phyloP scores from a whole-genome alignment of 2,329 filamentous ascomycete species.

The Sphaceloma murrayae region DNA sequence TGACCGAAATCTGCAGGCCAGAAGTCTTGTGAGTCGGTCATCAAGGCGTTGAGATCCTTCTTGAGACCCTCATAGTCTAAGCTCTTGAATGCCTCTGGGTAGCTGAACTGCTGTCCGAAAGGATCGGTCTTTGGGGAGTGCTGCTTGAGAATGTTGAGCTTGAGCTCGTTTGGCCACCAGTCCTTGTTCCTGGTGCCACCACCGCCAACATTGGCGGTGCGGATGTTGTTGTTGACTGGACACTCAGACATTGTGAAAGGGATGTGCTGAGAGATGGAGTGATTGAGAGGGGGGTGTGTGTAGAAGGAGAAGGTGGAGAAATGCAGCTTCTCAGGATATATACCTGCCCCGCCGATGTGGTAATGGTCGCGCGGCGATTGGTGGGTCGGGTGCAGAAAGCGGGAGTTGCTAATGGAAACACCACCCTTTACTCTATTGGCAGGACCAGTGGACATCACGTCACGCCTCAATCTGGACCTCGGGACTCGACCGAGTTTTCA shows the following conservation, averaged over 20 bases:
- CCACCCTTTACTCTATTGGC: slow-evolving; percentile 7
- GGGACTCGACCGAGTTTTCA: slow-evolving; percentile 7
- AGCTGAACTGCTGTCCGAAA: slow-evolving; percentile 55
- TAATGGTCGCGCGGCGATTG: slow-evolving; percentile 15
- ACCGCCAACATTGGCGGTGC: slow-evolving; percentile 25
- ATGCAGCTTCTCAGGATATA: neutral
- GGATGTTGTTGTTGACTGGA: slow-evolving; percentile 23
- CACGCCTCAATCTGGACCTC: slow-evolving; percentile 13
- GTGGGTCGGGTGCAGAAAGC: slow-evolving; percentile 12
- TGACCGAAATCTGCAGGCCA: slow-evolving; percentile 77
- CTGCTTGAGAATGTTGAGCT: slow-evolving; percentile 64
- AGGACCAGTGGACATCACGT: slow-evolving; percentile 1
- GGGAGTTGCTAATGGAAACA: slow-evolving; percentile 16
- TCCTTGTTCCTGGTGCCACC: slow-evolving; percentile 58
- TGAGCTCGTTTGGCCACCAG: slow-evolving; percentile 65
- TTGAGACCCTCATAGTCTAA: slow-evolving; percentile 63
- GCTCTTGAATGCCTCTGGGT: slow-evolving; percentile 60
- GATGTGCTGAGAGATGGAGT: too few species aligned
- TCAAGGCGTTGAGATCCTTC: slow-evolving; percentile 59
- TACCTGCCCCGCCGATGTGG: slow-evolving; percentile 12
- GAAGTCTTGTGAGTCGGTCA: slow-evolving; percentile 72
- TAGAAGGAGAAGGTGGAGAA: slow-evolving; percentile 1
- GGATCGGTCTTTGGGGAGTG: slow-evolving; percentile 56
- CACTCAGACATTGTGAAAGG: slow-evolving; percentile 22
- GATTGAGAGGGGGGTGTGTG: too few species aligned